phyloP scores from a whole-genome alignment of 495 filamentous ascomycete species.

The Aspergillus cristatus region DNA sequence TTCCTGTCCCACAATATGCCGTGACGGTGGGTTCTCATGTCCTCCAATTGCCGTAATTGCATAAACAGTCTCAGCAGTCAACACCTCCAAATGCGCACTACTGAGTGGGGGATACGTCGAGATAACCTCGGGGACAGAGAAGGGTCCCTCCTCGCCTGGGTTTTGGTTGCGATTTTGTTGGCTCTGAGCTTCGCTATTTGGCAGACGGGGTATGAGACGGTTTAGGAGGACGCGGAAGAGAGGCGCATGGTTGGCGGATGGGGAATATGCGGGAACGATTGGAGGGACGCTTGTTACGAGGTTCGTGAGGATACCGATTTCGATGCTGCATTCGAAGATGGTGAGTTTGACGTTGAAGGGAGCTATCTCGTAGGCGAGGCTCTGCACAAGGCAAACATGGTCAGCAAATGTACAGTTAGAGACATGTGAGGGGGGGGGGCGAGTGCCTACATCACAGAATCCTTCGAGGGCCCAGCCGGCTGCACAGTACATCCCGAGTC shows the following conservation, averaged over 20 bases:
- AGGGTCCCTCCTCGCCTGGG: constrained; percentile 32
- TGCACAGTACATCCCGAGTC: constrained; percentile 83
- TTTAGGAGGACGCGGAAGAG: constrained; percentile 71
- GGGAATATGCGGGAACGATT: constrained; percentile 61
- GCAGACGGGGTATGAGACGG: constrained; percentile 54
- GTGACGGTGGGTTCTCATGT: constrained; percentile 88
- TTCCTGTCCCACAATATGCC: constrained; percentile 91
- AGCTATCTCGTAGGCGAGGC: constrained; percentile 90
- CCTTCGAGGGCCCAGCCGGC: constrained; percentile 93
- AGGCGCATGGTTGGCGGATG: constrained; percentile 66
- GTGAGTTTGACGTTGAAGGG: constrained; percentile 96
- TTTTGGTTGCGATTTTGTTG: constrained; percentile 16
- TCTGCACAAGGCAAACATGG: constrained; percentile 37
- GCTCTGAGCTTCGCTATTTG: constrained; percentile 9
- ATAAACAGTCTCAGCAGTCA: constrained; percentile 84
- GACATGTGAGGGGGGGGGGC: neutral
- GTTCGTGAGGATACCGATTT: constrained; percentile 78
- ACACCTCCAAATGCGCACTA: constrained; percentile 51
- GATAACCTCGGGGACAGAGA: constrained; percentile 46
- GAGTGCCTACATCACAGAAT: constrained; percentile 65
- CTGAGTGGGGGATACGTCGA: constrained; percentile 63
- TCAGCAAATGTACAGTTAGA: constrained; percentile 5
- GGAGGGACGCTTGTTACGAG: constrained; percentile 73
- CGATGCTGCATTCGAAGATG: constrained; percentile 82
- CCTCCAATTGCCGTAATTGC: constrained; percentile 86